Conservation (phyloP, 108 stramenopile species). For the Stephanodiscus minutulus region DNA sequence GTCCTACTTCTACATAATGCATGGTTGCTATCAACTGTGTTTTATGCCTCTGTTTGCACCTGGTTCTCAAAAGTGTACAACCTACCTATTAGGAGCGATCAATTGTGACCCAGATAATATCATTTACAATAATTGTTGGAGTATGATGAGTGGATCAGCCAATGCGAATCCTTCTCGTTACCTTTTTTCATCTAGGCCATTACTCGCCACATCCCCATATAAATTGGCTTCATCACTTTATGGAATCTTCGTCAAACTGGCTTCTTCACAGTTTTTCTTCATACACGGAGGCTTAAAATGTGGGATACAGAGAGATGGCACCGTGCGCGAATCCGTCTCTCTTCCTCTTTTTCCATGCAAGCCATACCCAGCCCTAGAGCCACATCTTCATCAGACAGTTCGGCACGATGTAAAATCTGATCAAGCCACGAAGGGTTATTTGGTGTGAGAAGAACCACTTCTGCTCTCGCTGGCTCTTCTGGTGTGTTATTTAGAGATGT, state of each 20-base stretch:
- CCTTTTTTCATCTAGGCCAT: too few species aligned
- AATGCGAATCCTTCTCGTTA: too few species aligned
- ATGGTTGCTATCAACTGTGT: too few species aligned
- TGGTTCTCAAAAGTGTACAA: too few species aligned
- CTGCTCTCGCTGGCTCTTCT: slow-evolving; percentile 5
- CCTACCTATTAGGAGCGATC: too few species aligned
- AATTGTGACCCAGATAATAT: too few species aligned
- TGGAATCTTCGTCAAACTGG: neutral
- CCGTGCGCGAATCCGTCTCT: slow-evolving; percentile 31
- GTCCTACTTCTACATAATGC: too few species aligned
- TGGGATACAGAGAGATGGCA: slow-evolving; percentile 5
- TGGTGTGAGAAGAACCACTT: slow-evolving; percentile 17
- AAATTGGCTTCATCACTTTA: too few species aligned
- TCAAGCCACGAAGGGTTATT: slow-evolving; percentile 36
- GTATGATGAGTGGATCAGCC: too few species aligned
- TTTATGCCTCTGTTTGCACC: too few species aligned
- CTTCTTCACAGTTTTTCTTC: neutral
- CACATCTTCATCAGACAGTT: slow-evolving; percentile 36
- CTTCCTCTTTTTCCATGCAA: slow-evolving; percentile 41
- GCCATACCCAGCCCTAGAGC: slow-evolving; percentile 37
- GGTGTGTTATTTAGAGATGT: neutral
- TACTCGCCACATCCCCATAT: too few species aligned
- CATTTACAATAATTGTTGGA: too few species aligned
- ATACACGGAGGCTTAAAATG: neutral
- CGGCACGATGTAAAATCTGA: slow-evolving; percentile 29